Evolutionary conservation across 2,329 filamentous ascomycete species (phyloP), one percentile per base, ranked within the genome.

Genomic region (Phialophora macrospora): DNA sequence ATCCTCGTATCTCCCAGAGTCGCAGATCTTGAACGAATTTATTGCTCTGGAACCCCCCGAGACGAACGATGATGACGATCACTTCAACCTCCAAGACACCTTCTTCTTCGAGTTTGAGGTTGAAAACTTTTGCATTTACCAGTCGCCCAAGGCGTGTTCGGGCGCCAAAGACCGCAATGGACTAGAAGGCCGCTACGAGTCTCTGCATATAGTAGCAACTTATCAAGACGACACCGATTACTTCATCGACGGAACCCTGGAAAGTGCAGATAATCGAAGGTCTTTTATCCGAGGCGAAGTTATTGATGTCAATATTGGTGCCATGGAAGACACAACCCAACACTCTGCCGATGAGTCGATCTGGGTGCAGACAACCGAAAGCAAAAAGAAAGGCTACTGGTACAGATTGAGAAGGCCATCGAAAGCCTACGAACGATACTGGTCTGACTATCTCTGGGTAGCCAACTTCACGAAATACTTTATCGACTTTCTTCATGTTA

Each of bases 391-490:
- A 17, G 67, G 74, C 14, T 74, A 91, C 0, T 94, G 88, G 80
- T 95, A 93, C 73, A 81, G 81, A 9, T 75, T 96, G 0, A 72
- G 72, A 1, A 68, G 64, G 0, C 89, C 91, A 0, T 80, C 86
- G 0, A 30, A 68, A 0, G 20, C 34, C 34, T 96, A 95, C 72
- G 68, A 66, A 11, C 78, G 86, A 1, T 93, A 88, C 71, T 84
- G 88, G 65, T 56, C 77, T 0, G 82, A 85, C 0, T 94, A 92
- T 67, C 65, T 88, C 0, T 95, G 90, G 90, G 76, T 93, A 0
- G 88, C 87, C 0, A 83, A 89, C 60, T 78, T 95, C 0, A 82
- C 85, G 0, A 94, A 93, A 73, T 87, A 92, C 71, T 83, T 90
- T 26, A 81, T 93, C 1, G 89, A 93, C 67, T 95, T 84, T 69